Base-by-base conservation (phyloP, 371 early-diverging fungal species). In the Rhizopus sp. region DNA sequence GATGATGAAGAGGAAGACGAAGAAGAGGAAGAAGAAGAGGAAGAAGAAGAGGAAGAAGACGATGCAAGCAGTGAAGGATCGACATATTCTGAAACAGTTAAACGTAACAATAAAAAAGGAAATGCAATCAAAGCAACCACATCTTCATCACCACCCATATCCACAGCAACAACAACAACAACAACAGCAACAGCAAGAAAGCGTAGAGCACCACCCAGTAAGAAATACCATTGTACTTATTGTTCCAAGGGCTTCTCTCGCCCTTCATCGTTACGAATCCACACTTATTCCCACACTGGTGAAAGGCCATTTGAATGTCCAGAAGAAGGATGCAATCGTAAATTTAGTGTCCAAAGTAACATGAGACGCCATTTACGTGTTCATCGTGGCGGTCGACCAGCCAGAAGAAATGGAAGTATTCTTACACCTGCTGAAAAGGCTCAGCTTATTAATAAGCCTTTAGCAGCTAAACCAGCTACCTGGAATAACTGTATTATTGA, bases 341-440 rank as follows among this genome's bases (percentile, higher is more conserved):
- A 76, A 54, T 92, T 92, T 53, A 87, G 89, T n/a, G 91, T 91
- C 0, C 77, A 81, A 40, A 87, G 88, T 62, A 92, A 92, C 54
- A 70, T 90, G 83, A 77, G 87, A 35, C 82, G 92, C n/a, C 92
- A 92, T 62, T 53, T 80, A 47, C 61, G 78, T 23, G 77, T 80
- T 1, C 80, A 80, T 57, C 64, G 73, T 29, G 15, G 70, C 39
- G 72, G 77, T 15, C 50, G 68, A 53, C 49, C 61, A 12, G 54
- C 62, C 15, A 66, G 55, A 31, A 44, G 67, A 31, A 60, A 65
- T 38, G 59, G 50, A 30, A 57, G 57, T 9, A 29, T 38, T 5
- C 40, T 51, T 17, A 50, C 59, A 9, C 59, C 54, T 29, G 50
- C 50, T 30, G 61, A 66, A 37, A 47, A 61, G 13, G 57, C 50